These are phyloP conservation scores for Hansenula lynferdii DNA, from an alignment of 1,139 yeast species.

Conservation along the genomic window DNA sequence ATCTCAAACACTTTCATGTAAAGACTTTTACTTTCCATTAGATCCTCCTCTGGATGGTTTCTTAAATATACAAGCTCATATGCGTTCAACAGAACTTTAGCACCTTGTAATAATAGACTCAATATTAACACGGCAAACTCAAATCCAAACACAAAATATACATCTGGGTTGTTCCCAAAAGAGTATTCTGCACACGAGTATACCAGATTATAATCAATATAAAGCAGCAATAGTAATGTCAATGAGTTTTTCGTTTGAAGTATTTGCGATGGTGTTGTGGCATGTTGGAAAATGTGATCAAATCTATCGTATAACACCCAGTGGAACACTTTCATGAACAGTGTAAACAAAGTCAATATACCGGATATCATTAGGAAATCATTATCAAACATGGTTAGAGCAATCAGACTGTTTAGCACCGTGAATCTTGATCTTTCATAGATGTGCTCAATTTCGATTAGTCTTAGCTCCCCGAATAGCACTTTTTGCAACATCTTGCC, in stretches of 20 bases:
- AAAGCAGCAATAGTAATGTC: slow-evolving; percentile 37
- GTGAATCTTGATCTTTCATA: slow-evolving; percentile 66
- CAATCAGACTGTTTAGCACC: slow-evolving; percentile 58
- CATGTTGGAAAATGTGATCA: slow-evolving; percentile 43
- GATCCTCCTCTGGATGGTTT: slow-evolving; percentile 50
- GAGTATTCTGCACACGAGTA: slow-evolving; percentile 56
- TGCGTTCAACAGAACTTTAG: slow-evolving; percentile 49
- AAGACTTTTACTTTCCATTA: slow-evolving; percentile 71
- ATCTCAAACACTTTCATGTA: slow-evolving; percentile 58
- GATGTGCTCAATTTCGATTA: slow-evolving; percentile 74
- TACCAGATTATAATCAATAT: slow-evolving; percentile 49
- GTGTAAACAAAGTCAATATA: slow-evolving; percentile 33
- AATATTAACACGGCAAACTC: slow-evolving; percentile 67
- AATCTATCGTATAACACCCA: slow-evolving; percentile 65
- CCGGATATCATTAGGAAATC: slow-evolving; percentile 45
- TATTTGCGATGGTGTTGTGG: slow-evolving; percentile 27
- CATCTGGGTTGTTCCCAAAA: slow-evolving; percentile 42
- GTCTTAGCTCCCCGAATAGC: slow-evolving; percentile 72
- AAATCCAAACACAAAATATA: slow-evolving; percentile 59
- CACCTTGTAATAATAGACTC: slow-evolving; percentile 43
- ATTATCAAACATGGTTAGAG: slow-evolving; percentile 57
- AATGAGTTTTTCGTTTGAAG: slow-evolving; percentile 32
- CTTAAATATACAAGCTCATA: slow-evolving; percentile 48
- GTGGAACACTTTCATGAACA: slow-evolving; percentile 66
- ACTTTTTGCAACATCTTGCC: slow-evolving; percentile 30